Evolutionary conservation across 1,139 yeast species (phyloP).

Genomic region (Petasospora rhodanensis): DNA sequence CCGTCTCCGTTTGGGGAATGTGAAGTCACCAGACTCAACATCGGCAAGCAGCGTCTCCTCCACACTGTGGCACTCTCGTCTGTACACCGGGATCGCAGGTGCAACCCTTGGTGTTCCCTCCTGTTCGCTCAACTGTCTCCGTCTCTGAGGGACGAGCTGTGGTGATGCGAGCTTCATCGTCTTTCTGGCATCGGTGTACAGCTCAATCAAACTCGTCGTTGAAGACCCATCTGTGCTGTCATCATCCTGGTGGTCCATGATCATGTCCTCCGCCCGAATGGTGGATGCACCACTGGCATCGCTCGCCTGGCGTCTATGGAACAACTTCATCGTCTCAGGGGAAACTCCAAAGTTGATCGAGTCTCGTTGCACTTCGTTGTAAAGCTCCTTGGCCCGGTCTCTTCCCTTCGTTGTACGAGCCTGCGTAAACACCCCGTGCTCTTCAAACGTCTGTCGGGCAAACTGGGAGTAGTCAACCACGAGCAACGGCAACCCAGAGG

Average conservation of each 20-base stretch:
- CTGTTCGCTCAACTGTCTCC: no score
- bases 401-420: neutral
- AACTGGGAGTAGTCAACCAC: conserved; percentile 14
- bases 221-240: no score
- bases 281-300: no score
- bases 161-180: no score
- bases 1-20: conserved; percentile 7
- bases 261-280: no score
- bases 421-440: conserved; percentile 1
- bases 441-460: conserved; percentile 13
- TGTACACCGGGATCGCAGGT: no score
- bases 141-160: no score
- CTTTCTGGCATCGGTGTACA: no score
- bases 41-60: conserved; percentile 24
- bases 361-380: conserved; percentile 16
- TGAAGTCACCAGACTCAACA: conserved; percentile 18
- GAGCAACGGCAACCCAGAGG: neutral
- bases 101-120: no score
- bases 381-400: conserved; percentile 10
- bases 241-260: no score
- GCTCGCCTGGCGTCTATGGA: conserved; percentile 2
- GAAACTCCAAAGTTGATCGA: conserved; percentile 19
- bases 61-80: conserved; percentile 17
- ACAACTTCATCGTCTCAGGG: conserved; percentile 13
- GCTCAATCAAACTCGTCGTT: no score